Percentiles rank a stretch among this genome's conserved stretches.
phyloP scores from a whole-genome alignment of 768 basidiomycete genomes.

The Serpula lacrymans region DNA sequence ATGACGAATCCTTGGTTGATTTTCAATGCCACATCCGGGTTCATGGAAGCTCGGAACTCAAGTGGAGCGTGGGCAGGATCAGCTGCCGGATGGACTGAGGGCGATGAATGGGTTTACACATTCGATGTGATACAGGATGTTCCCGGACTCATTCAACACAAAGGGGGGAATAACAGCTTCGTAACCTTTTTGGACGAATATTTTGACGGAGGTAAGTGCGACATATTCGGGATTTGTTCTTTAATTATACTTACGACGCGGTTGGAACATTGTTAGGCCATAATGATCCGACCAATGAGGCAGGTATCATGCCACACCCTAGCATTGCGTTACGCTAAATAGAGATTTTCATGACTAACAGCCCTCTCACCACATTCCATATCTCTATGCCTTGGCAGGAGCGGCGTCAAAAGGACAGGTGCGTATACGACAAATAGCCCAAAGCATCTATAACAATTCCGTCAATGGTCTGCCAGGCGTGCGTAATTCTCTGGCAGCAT shows the following conservation, averaged over 20 bases:
- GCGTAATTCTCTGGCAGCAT: constrained; percentile 13
- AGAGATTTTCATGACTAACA: constrained; percentile 18
- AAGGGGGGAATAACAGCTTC: constrained; percentile 66
- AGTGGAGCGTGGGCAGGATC: constrained; percentile 72
- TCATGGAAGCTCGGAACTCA: constrained; percentile 77
- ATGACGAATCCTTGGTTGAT: constrained; percentile 55
- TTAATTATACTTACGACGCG: not conserved
- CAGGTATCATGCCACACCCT: constrained; percentile 19
- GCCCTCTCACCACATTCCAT: constrained; percentile 87
- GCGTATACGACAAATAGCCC: constrained; percentile 65
- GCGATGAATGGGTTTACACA: constrained; percentile 74
- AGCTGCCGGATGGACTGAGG: constrained; percentile 79
- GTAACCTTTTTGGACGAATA: constrained; percentile 63
- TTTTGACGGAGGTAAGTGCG: constrained; percentile 42
- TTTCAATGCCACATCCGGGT: constrained; percentile 64
- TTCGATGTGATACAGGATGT: constrained; percentile 76
- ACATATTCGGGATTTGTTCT: not conserved
- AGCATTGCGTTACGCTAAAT: not conserved
- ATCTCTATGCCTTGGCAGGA: constrained; percentile 71
- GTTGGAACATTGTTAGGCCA: constrained; percentile 44
- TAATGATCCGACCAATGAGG: constrained; percentile 83
- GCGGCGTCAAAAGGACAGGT: constrained; percentile 70
- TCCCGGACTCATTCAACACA: constrained; percentile 53
- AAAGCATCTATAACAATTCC: constrained; percentile 61
- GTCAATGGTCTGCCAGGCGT: constrained; percentile 73